Evolutionary conservation across 2,329 filamentous ascomycete species (phyloP), one percentile per base, ranked within the genome.

Genomic region (Didymella keratinophila): DNA sequence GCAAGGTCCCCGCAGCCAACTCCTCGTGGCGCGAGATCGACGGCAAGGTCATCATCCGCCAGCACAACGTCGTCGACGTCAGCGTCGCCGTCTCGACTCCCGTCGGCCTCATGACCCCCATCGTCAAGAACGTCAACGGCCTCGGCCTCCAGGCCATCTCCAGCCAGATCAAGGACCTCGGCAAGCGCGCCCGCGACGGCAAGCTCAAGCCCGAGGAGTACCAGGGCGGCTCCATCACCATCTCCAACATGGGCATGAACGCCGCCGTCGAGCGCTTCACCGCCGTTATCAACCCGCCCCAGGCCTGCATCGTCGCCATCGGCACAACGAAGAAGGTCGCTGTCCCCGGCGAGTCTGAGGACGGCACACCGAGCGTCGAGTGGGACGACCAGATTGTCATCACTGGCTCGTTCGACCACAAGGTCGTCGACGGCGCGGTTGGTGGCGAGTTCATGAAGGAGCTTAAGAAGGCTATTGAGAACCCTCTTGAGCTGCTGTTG

Each of bases 191-290:
- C 63, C 88, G 93, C 62, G 95, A 98, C 71, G 91, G 92, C 82
- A 99, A 98, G 88, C 90, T 99, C 72, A 98, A 98, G 89, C 95
- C 95, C 46, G 94, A 99, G 80, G 93, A 99, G 82, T 99, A 96
- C 88, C 94, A 97, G 85, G 95, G 95, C 56, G 95, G 95, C 78
- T 96, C 92, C 78, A 97, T 99, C 82, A 97, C 94, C 79, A 98
- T 99, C 82, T 96, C 92, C 83, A 99, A 99, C 88, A 96, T 99
- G 95, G 95, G 95, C 80, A 99, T 99, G 95, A 99, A 99, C 87
- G 76, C 89, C 46, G 94, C 95, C 49, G 89, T 99, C 64, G 93
- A 98, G 82, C 88, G 93, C 78, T 99, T 99, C 83, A 98, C 95
- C 51, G 95, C 95, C 69, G 91, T 99, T 76, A 97, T 99, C 86